Evolutionary conservation across 163 green algal species (phyloP).

Genomic region (Scenedesmus sp.): DNA sequence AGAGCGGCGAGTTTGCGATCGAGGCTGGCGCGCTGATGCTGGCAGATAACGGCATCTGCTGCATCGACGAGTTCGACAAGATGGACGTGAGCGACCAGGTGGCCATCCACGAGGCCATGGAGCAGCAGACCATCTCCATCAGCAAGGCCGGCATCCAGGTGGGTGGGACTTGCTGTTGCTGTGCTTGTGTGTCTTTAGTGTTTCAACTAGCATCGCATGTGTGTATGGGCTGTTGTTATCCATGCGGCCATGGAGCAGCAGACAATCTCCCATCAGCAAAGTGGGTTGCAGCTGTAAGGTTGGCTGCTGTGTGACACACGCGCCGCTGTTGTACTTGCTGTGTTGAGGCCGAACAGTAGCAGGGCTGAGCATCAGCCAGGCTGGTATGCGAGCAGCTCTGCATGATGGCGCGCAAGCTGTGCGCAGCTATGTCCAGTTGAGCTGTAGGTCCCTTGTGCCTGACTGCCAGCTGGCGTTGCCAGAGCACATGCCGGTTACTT

Average conservation of each 20-base stretch:
- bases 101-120: constrained; percentile 99
- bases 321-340: no score
- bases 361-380: no score
- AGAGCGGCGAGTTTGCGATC: constrained; percentile 98
- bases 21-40: constrained; percentile 99
- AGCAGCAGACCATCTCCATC: constrained; percentile 99
- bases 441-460: neutral
- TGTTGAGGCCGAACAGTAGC: no score
- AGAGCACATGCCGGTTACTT: no score
- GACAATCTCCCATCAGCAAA: constrained; percentile 98
- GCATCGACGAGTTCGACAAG: constrained; percentile 99
- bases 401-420: no score
- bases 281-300: constrained; percentile 48
- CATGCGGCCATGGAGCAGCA: constrained; percentile 99
- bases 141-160: constrained; percentile 97
- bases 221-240: constrained; percentile 67
- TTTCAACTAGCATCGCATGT: no score
- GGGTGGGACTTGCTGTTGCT: neutral
- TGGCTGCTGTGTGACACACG: no score
- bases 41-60: constrained; percentile 99
- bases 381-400: no score
- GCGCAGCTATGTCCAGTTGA: no score
- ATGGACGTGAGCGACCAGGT: constrained; percentile 99
- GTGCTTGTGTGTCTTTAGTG: no score
- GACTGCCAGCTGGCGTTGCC: neutral